These are phyloP conservation scores for Taiozyma onychis DNA, from an alignment of 1,139 yeast species.

Conservation along the genomic window DNA sequence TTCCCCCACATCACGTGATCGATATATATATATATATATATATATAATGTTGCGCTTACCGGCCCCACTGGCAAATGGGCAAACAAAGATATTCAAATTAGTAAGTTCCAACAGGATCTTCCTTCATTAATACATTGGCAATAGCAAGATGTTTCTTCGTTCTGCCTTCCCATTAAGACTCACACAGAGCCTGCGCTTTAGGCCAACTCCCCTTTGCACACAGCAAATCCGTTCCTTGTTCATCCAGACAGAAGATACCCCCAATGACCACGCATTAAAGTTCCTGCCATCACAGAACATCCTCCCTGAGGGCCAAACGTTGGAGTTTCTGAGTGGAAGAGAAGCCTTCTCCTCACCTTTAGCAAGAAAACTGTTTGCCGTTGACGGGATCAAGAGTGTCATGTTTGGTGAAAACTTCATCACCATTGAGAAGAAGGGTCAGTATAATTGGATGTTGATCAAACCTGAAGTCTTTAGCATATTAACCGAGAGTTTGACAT, in stretches of 20 bases:
- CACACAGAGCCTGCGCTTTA: background rate
- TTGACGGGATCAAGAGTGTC: constrained; percentile 81
- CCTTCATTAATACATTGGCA: background rate
- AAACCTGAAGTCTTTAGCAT: constrained; percentile 87
- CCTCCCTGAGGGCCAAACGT: constrained; percentile 42
- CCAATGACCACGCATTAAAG: constrained; percentile 89
- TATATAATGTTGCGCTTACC: background rate
- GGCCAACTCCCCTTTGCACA: background rate
- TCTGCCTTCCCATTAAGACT: background rate
- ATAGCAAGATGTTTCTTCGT: background rate
- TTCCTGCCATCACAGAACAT: constrained; percentile 70
- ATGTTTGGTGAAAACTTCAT: constrained; percentile 88
- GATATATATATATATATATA: background rate
- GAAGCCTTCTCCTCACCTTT: constrained; percentile 76
- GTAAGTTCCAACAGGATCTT: background rate
- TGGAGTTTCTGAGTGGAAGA: constrained; percentile 64
- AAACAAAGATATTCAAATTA: background rate
- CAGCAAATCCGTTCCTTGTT: constrained; percentile 12
- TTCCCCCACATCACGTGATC: background rate
- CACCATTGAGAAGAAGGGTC: constrained; percentile 68
- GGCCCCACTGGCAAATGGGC: background rate
- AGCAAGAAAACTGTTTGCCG: constrained; percentile 69
- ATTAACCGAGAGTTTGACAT: constrained; percentile 74
- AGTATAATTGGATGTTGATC: constrained; percentile 64
- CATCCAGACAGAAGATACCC: constrained; percentile 68